Evolutionary conservation across 345 rosid species (phyloP).

Genomic region (Bretschneidera sinensis): DNA sequence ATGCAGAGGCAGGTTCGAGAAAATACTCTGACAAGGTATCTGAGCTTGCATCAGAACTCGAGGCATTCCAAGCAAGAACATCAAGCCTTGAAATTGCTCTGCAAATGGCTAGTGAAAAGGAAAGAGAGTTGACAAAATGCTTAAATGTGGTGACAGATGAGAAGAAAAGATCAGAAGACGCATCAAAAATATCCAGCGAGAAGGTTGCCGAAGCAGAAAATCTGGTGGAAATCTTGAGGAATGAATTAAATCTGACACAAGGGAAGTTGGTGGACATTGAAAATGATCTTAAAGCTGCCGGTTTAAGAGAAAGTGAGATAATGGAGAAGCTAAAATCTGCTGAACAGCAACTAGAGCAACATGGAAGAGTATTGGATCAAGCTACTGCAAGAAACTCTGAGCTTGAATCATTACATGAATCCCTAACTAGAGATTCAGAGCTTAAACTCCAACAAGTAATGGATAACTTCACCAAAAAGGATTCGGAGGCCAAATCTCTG

Average conservation of each 20-base stretch:
- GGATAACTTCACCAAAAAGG: slow-evolving; percentile 55
- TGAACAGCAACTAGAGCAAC: slow-evolving; percentile 63
- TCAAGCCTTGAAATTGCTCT: slow-evolving; percentile 72
- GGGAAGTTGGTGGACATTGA: slow-evolving; percentile 58
- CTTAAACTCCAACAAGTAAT: slow-evolving; percentile 53
- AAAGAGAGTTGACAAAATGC: slow-evolving; percentile 51
- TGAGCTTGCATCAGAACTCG: slow-evolving; percentile 66
- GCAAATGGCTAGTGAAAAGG: slow-evolving; percentile 55
- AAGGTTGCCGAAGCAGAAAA: slow-evolving; percentile 72
- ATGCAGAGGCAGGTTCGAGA: slow-evolving; percentile 60
- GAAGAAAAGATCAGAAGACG: slow-evolving; percentile 66
- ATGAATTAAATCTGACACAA: slow-evolving; percentile 60
- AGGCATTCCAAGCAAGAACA: slow-evolving; percentile 59
- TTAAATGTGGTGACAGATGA: slow-evolving; percentile 51
- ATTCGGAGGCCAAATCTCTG: slow-evolving; percentile 66
- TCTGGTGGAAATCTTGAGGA: slow-evolving; percentile 57
- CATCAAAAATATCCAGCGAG: slow-evolving; percentile 34
- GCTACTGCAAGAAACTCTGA: slow-evolving; percentile 48
- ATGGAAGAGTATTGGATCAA: slow-evolving; percentile 51
- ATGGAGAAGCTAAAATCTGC: slow-evolving; percentile 72
- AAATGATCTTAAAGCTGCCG: slow-evolving; percentile 57
- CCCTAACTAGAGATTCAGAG: slow-evolving; percentile 61
- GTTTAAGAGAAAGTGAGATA: slow-evolving; percentile 55
- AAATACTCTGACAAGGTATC: slow-evolving; percentile 43
- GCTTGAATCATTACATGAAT: slow-evolving; percentile 57